Percentiles rank a stretch among this genome's conserved stretches.
Evolutionary conservation across 2,329 filamentous ascomycete species (phyloP).

Genomic region (Pyricularia sp.): DNA sequence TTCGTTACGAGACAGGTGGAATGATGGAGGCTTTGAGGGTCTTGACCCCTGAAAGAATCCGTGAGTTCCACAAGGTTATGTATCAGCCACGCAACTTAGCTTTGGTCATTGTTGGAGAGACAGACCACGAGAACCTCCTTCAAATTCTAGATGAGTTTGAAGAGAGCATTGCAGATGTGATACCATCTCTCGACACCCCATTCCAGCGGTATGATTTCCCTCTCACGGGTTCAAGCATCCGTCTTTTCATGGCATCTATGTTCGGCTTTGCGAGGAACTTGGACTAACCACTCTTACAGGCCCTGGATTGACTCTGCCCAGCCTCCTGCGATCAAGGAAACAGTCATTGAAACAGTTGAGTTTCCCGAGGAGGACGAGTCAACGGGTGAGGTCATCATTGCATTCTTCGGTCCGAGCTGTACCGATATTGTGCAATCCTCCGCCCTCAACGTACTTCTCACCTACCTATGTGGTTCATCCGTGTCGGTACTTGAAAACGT

Average conservation of each 20-base stretch:
- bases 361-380: conserved; percentile 97
- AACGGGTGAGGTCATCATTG: conserved; percentile 76
- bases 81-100: conserved; percentile 96
- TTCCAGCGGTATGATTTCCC: conserved; percentile 52
- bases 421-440: conserved; percentile 58
- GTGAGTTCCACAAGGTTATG: conserved; percentile 93
- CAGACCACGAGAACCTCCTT: conserved; percentile 73
- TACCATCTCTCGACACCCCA: conserved; percentile 63
- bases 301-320: conserved; percentile 88
- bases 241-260: no score
- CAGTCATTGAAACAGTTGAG: conserved; percentile 67
- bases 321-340: conserved; percentile 62
- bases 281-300: conserved; percentile 14
- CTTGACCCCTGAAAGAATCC: conserved; percentile 79
- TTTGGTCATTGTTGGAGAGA: conserved; percentile 82
- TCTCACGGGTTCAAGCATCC: no score
- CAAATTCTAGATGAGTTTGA: conserved; percentile 82
- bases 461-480: conserved; percentile 87
- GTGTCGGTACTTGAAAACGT: conserved; percentile 86
- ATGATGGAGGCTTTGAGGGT: conserved; percentile 88
- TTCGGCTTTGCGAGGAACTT: not conserved
- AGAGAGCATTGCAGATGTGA: conserved; percentile 70
- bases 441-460: conserved; percentile 70
- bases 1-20: conserved; percentile 95
- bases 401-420: conserved; percentile 78